Base-by-base conservation (phyloP, 2,329 filamentous ascomycete species). In the Ceratocystis diversiconidia region DNA sequence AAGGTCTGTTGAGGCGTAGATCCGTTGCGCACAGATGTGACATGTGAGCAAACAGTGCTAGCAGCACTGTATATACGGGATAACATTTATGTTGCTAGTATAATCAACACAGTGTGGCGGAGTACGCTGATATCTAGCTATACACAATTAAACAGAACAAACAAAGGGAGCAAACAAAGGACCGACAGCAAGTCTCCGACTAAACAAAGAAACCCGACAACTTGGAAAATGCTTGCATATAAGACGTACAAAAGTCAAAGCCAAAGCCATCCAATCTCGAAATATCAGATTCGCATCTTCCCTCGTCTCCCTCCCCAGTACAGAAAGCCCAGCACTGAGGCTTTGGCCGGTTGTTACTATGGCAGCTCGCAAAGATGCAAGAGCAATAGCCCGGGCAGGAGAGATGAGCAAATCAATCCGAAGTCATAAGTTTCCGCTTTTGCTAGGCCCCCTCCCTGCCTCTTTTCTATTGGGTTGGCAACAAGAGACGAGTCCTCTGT, bases 211-310 rank as follows among this genome's bases (percentile, higher is more conserved):
- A 30, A 57, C 22, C 52, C 10, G 22, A 30, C 12, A 32, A 57
- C 25, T 57, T 57, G 52, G 22, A 30, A 57, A 57, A 57, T 57
- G 52, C 52, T 28, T 57, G 52, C 52, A 30, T 32, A 57, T n/a
- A 57, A 57, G 22, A 57, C 19, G 22, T 4, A 12, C 5, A 30
- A 10, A 57, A 57, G 15, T 25, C 30, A 25, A 57, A 32, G 28
- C 22, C 50, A 57, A 57, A 28, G 52, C 52, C 52, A 30, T 57
- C 25, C 17, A 57, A 57, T 57, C 52, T 57, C 5, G 52, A 57
- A 28, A 57, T 57, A 57, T 57, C 50, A 30, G 52, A 57, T 12
- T 30, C 46, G 36, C 36, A 41, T 41, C 36, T 41, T 12, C 36
- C 36, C 36, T 12, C 36, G 36, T 41, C 36, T 41, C 10, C 36